Evolutionary conservation across 129 eudicot genomes (phyloP).

Genomic region (Lactuca saligna): DNA sequence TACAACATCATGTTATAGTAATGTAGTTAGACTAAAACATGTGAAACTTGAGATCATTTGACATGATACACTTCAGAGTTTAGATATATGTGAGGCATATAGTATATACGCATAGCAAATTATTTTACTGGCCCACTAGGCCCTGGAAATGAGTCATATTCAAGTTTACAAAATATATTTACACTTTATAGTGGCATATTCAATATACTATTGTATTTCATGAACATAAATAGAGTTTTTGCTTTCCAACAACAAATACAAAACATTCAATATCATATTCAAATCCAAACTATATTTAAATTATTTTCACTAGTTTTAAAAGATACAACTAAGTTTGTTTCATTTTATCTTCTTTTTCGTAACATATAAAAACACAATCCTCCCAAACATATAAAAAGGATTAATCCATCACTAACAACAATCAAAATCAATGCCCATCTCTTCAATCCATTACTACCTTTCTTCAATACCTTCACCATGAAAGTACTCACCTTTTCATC

Average conservation of each 20-base stretch:
- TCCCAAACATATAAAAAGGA: slow-evolving; percentile 57
- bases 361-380: slow-evolving; percentile 61
- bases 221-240: too few relatives aligned
- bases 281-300: too few relatives aligned
- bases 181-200: too few relatives aligned
- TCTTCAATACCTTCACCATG: slow-evolving; percentile 68
- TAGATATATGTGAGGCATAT: too few relatives aligned
- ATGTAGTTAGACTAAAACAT: too few relatives aligned
- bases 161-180: too few relatives aligned
- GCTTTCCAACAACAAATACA: background rate
- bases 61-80: too few relatives aligned
- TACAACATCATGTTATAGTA: too few relatives aligned
- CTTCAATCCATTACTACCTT: slow-evolving; percentile 47
- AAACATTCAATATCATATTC: background rate
- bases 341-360: slow-evolving; percentile 50
- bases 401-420: slow-evolving; percentile 67
- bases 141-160: too few relatives aligned
- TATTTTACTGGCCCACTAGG: too few relatives aligned
- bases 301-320: background rate
- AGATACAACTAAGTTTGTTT: slow-evolving; percentile 14
- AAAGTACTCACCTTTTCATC: slow-evolving; percentile 36
- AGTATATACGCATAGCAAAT: too few relatives aligned
- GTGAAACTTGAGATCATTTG: too few relatives aligned
- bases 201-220: background rate
- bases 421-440: slow-evolving; percentile 70